Evolutionary conservation across 768 basidiomycete genomes (phyloP).

Genomic region (Pleurotus giganteus): DNA sequence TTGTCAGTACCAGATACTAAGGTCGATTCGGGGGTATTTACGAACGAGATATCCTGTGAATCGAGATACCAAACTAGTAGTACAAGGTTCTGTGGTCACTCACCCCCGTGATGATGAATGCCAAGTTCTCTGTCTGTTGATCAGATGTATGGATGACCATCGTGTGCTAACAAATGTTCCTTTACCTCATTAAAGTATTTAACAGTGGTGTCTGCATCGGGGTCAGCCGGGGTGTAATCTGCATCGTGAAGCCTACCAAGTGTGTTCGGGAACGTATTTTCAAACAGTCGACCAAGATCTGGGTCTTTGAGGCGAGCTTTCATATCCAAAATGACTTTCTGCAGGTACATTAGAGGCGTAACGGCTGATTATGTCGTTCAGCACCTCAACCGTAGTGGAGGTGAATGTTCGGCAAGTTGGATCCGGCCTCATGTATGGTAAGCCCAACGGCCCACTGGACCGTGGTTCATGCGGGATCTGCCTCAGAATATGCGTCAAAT

Average conservation of each 20-base stretch:
- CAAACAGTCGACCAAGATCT: conserved; percentile 74
- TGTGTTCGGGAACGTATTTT: conserved; percentile 82
- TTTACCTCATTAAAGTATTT: conserved; percentile 66
- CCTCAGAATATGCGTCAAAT: not conserved
- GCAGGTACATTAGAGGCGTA: not conserved
- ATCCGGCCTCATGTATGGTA: conserved; percentile 74
- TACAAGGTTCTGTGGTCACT: conserved; percentile 17
- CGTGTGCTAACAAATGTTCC: not conserved
- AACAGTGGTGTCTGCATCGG: conserved; percentile 66
- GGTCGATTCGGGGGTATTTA: conserved; percentile 10
- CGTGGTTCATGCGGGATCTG: conserved; percentile 59
- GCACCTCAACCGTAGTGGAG: conserved; percentile 71
- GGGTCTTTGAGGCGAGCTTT: conserved; percentile 69
- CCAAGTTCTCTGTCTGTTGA: conserved; percentile 59
- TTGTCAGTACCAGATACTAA: conserved; percentile 6
- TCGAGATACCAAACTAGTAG: not conserved
- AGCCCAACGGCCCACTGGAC: conserved; percentile 56
- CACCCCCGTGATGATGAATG: conserved; percentile 80
- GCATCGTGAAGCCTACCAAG: conserved; percentile 43
- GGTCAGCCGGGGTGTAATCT: not conserved
- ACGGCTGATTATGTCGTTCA: not conserved
- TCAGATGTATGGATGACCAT: not conserved
- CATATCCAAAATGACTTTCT: conserved; percentile 79
- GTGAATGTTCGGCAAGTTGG: conserved; percentile 74
- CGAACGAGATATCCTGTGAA: conserved; percentile 70